Evolutionary conservation across 1,284 basidiomycete species (phyloP).

Genomic region (Singerocomus inundabilis): DNA sequence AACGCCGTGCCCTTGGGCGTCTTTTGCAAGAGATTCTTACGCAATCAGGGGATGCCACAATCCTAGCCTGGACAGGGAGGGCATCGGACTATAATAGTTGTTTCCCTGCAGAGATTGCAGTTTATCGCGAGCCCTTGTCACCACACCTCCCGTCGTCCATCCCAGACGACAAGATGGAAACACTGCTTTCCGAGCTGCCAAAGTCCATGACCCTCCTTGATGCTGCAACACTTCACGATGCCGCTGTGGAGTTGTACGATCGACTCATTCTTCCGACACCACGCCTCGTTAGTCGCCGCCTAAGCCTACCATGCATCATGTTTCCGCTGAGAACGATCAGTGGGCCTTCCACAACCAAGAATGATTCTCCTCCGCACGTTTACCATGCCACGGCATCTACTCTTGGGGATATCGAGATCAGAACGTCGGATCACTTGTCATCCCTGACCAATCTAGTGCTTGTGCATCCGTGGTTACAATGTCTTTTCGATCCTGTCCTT

Average conservation of each 20-base stretch:
- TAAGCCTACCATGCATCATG: conserved; percentile 17
- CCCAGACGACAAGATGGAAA: conserved; percentile 11
- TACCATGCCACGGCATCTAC: conserved; percentile 14
- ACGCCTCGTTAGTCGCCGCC: conserved; percentile 16
- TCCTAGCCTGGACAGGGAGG: conserved; percentile 22
- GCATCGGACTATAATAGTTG: conserved; percentile 25
- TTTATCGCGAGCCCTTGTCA: conserved; percentile 12
- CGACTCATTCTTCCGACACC: conserved; percentile 17
- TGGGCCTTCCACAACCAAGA: background rate
- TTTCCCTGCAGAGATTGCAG: conserved; percentile 19
- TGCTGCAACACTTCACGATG: conserved; percentile 3
- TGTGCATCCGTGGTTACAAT: conserved; percentile 23
- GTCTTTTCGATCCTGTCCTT: conserved; percentile 17
- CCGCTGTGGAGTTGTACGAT: conserved; percentile 17
- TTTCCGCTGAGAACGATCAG: conserved; percentile 15
- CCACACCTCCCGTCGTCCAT: conserved; percentile 10
- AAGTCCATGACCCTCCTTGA: background rate
- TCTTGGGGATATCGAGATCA: conserved; percentile 15
- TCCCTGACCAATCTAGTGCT: conserved; percentile 17
- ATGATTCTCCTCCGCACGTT: conserved; percentile 2
- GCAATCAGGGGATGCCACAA: conserved; percentile 13
- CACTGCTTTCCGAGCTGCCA: conserved; percentile 5
- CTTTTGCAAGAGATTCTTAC: conserved; percentile 21
- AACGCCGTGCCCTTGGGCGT: conserved; percentile 20
- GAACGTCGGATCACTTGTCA: conserved; percentile 11